These are phyloP conservation scores for Phlebiopsis flavidoalba DNA, from an alignment of 768 basidiomycete species.

Conservation along the genomic window DNA sequence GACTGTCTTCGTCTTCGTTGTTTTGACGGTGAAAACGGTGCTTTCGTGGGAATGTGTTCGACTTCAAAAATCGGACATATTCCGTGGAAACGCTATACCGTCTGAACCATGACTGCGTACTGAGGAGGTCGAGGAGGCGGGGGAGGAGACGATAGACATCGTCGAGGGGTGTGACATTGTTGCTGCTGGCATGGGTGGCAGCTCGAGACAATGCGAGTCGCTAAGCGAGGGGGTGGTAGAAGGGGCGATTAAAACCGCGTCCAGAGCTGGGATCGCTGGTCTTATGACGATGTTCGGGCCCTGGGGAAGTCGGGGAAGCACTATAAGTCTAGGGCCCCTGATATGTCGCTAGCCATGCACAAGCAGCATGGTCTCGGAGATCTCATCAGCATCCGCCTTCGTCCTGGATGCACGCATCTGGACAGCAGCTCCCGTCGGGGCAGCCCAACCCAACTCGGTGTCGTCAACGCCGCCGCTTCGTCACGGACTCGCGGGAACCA, in stretches of 20 bases:
- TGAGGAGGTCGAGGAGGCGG: conserved; percentile 8
- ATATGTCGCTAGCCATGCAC: conserved; percentile 15
- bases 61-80: conserved; percentile 59
- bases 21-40: conserved; percentile 11
- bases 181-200: conserved; percentile 4
- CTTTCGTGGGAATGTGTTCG: conserved; percentile 33
- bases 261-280: conserved; percentile 10
- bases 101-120: conserved; percentile 36
- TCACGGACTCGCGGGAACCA: background rate
- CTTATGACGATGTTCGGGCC: conserved; percentile 21
- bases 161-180: conserved; percentile 14
- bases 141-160: conserved; percentile 18
- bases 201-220: conserved; percentile 9
- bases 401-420: conserved; percentile 9
- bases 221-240: conserved; percentile 4
- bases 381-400: conserved; percentile 8
- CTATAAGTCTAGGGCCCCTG: conserved; percentile 7
- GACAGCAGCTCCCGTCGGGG: background rate
- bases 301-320: background rate
- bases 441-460: background rate
- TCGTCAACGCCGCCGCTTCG: background rate
- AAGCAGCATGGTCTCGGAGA: conserved; percentile 16
- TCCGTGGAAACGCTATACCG: conserved; percentile 33
- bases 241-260: background rate
- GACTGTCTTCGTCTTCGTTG: conserved; percentile 23